These are phyloP conservation scores for Plasmodium reichenowi DNA, from an alignment of 169 alveolate species.

Conservation along the genomic window DNA sequence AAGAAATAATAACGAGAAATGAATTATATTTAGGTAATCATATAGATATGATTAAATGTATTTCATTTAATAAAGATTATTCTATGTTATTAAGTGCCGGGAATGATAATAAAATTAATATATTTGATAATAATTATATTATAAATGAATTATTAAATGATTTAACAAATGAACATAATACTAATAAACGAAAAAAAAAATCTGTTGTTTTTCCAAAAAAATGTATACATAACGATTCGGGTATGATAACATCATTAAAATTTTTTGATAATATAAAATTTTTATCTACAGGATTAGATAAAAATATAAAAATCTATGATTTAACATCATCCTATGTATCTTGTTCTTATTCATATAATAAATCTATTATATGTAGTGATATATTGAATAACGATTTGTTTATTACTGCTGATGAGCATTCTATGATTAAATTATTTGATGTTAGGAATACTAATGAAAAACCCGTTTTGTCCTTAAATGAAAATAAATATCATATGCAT, in stretches of 20 bases:
- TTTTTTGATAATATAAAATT: conserved; percentile 50
- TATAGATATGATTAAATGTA: conserved; percentile 47
- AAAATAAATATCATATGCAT: conserved; percentile 60
- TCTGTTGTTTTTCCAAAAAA: conserved; percentile 45
- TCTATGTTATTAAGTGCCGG: conserved; percentile 57
- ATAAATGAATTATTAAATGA: conserved; percentile 18
- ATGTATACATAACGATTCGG: conserved; percentile 58
- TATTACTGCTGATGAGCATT: conserved; percentile 62
- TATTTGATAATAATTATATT: conserved; percentile 60
- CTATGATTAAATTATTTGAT: conserved; percentile 69
- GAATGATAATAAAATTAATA: conserved; percentile 69
- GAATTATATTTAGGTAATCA: conserved; percentile 61
- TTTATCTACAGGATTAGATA: conserved; percentile 52
- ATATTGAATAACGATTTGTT: conserved; percentile 34
- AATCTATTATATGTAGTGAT: conserved; percentile 54
- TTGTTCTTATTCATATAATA: conserved; percentile 40
- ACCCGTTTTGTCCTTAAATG: conserved; percentile 41
- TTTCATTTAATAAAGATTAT: conserved; percentile 24
- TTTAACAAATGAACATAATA: conserved; percentile 18
- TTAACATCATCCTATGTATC: conserved; percentile 10
- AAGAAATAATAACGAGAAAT: conserved; percentile 15
- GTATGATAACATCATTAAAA: conserved; percentile 25
- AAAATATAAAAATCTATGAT: conserved; percentile 63
- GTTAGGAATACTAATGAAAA: conserved; percentile 38
- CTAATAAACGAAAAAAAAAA: conserved; percentile 44